phyloP scores from a whole-genome alignment of 305 asterid species.

The Fraxinus albicans region DNA sequence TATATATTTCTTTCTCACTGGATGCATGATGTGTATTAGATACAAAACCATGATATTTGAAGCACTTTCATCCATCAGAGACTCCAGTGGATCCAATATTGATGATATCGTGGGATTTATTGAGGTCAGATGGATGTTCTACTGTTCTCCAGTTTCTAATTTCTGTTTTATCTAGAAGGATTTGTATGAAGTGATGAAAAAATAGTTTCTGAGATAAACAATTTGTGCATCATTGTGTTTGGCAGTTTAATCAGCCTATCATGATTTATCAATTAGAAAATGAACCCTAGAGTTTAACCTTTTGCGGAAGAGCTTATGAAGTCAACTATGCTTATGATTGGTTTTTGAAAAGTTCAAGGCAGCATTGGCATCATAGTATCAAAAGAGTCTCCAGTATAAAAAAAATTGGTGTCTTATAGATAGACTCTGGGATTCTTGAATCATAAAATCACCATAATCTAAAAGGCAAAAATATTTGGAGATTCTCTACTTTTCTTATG shows the following conservation, averaged over 20 bases:
- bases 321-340: background rate
- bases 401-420: background rate
- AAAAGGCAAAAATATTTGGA: background rate
- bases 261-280: background rate
- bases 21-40: constrained; percentile 28
- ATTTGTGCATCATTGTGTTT: background rate
- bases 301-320: background rate
- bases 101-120: constrained; percentile 45
- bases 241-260: background rate
- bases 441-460: background rate
- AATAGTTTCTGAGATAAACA: background rate
- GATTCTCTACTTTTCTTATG: background rate
- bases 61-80: constrained; percentile 52
- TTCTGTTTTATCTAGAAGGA: background rate
- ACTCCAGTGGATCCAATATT: constrained; percentile 47
- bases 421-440: background rate
- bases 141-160: background rate
- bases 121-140: constrained; percentile 47
- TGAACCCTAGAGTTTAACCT: background rate
- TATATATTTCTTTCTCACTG: constrained; percentile 13
- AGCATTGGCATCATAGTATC: background rate
- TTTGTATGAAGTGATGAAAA: background rate
- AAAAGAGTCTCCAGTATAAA: background rate
- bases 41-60: constrained; percentile 49
- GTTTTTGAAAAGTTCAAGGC: background rate